Evolutionary conservation across 2,329 filamentous ascomycete species (phyloP), one percentile per base, ranked within the genome.

Genomic region (Xylariaceae sp.): DNA sequence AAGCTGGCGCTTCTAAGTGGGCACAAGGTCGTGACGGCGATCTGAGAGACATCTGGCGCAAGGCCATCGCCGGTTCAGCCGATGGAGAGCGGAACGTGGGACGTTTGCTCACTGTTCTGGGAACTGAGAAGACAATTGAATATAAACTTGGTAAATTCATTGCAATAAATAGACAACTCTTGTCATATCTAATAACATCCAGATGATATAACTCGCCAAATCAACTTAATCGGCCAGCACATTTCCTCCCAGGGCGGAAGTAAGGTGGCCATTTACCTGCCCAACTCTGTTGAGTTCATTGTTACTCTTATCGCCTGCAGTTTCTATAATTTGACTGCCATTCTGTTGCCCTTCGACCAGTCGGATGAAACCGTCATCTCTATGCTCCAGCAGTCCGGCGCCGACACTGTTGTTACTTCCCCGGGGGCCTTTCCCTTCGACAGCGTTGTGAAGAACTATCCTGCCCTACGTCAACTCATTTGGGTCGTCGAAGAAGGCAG

Each of bases 401-500:
- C 88, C 50, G 91, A 99, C 68, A 84, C 87, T 2, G 77, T 99
- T 19, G 80, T 99, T 56, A 89, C 90, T 2, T 85, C 87, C 34
- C 91, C 92, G 2, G 94, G 94, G 42, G 84, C 87, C n/a, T 81
- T 97, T 55, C 89, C 94, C 27, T 83, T 96, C 43, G 85, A 90
- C 59, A 74, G 80, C 39, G 80, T 95, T 9, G 80, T 84, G 50
- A 82, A 85, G 64, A 79, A 77, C 51, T 90, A 88, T 65, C 79
- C 85, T 4, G 79, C 80, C 39, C 78, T 99, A 45, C 85, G 85
- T 58, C 84, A 91, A 62, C 79, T 96, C 34, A 81, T 96, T 63
- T 97, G 91, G 89, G 91, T 96, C 9, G 90, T 95, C 4, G 92
- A 96, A 65, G 83, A 90, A 66, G 90, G 90, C 42, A 96, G 86